Percentiles rank a stretch among this genome's conserved stretches.
phyloP scores from a whole-genome alignment of 1,139 yeast species.

The Geotrichum candidum region DNA sequence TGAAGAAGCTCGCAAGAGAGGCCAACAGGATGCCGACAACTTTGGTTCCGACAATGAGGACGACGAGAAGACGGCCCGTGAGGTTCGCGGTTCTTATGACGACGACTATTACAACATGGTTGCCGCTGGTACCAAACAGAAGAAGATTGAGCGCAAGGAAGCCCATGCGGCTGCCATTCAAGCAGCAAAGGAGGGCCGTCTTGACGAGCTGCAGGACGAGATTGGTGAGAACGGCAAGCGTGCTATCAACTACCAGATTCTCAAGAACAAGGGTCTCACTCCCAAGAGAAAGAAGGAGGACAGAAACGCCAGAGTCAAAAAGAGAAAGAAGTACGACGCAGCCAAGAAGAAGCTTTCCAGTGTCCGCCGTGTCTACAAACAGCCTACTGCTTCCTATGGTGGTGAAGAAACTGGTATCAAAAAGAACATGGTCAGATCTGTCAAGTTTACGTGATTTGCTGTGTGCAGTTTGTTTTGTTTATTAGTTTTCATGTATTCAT shows the following conservation, averaged over 20 bases:
- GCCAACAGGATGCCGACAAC: slow-evolving; percentile 49
- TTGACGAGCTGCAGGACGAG: slow-evolving; percentile 62
- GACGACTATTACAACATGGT: slow-evolving; percentile 49
- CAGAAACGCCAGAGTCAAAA: slow-evolving; percentile 93
- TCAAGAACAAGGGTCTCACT: slow-evolving; percentile 92
- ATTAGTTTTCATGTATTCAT: not conserved
- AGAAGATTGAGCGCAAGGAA: slow-evolving; percentile 49
- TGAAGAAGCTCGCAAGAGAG: slow-evolving; percentile 86
- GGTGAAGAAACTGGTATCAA: slow-evolving; percentile 98
- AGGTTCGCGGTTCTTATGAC: slow-evolving; percentile 33
- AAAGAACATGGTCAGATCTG: slow-evolving; percentile 82
- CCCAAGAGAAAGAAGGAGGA: slow-evolving; percentile 89
- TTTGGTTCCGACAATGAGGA: slow-evolving; percentile 45
- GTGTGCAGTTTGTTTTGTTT: not conserved
- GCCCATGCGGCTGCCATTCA: slow-evolving; percentile 68
- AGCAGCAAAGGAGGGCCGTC: slow-evolving; percentile 82
- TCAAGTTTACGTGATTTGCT: slow-evolving; percentile 46
- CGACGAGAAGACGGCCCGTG: slow-evolving; percentile 26
- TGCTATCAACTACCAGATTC: slow-evolving; percentile 87
- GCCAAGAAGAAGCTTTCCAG: slow-evolving; percentile 93
- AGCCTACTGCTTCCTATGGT: slow-evolving; percentile 74
- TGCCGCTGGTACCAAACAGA: slow-evolving; percentile 43
- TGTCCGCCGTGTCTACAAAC: slow-evolving; percentile 79
- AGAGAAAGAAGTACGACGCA: slow-evolving; percentile 92
- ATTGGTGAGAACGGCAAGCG: slow-evolving; percentile 79